These are phyloP conservation scores for Xylaria arbuscula DNA, from an alignment of 2,329 filamentous ascomycete species.

Conservation along the genomic window DNA sequence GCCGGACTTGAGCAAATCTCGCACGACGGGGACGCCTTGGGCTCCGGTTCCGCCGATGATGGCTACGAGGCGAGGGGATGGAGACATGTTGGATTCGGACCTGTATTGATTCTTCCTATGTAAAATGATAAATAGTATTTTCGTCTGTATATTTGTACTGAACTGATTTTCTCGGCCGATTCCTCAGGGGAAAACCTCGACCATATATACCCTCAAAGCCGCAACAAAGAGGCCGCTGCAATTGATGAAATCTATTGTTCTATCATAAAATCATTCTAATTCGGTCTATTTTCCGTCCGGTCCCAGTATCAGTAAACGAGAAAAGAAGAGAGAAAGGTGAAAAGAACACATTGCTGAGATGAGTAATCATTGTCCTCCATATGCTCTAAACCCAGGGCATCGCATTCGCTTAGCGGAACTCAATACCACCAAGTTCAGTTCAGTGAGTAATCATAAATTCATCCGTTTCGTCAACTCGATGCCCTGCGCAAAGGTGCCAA, in stretches of 20 bases:
- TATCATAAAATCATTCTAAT: slow-evolving; percentile 30
- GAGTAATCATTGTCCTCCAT: slow-evolving; percentile 13
- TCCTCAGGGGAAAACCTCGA: not conserved
- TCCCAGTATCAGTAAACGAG: slow-evolving; percentile 23
- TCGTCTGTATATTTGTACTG: not conserved
- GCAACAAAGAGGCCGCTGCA: not conserved
- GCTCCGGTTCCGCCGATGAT: slow-evolving; percentile 64
- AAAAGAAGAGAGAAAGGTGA: not conserved
- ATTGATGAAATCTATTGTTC: slow-evolving; percentile 16
- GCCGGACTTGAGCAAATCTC: slow-evolving; percentile 55
- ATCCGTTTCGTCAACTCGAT: slow-evolving; percentile 75
- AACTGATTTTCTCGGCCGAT: not conserved
- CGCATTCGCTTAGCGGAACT: not conserved
- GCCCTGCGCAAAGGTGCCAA: slow-evolving; percentile 81
- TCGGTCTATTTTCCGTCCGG: not conserved
- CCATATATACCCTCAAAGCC: slow-evolving; percentile 18
- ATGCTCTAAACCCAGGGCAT: not conserved
- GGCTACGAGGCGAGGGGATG: slow-evolving; percentile 44
- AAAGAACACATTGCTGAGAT: slow-evolving; percentile 1
- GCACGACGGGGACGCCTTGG: slow-evolving; percentile 61
- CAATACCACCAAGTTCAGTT: not conserved
- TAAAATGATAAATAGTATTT: not conserved
- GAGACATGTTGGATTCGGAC: slow-evolving; percentile 38
- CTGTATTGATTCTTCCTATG: not conserved
- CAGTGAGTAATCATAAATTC: slow-evolving; percentile 44